phyloP scores from a whole-genome alignment of 179 eudicot genomes.

The Monotropa hypopitys region DNA sequence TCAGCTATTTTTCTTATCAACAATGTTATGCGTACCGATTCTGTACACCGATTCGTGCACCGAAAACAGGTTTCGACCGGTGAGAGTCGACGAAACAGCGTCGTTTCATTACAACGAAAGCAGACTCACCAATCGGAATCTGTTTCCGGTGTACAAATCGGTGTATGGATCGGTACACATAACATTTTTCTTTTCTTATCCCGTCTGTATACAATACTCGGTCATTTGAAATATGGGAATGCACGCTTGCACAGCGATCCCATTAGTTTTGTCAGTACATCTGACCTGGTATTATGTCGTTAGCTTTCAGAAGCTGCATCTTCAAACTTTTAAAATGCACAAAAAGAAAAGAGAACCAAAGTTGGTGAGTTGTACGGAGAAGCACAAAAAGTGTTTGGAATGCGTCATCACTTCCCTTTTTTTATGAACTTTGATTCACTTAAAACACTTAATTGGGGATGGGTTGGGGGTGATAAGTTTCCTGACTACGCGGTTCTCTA shows the following conservation, averaged over 20 bases:
- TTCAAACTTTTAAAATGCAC: not conserved
- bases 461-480: not conserved
- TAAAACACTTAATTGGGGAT: not conserved
- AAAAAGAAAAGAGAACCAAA: not conserved
- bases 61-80: no score
- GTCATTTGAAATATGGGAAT: not conserved
- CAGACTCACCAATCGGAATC: no score
- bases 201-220: not conserved
- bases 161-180: no score
- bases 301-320: not conserved
- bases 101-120: no score
- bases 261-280: not conserved
- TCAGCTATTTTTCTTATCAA: not conserved
- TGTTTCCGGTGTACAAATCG: no score
- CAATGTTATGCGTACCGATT: no score
- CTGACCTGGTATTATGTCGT: not conserved
- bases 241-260: not conserved
- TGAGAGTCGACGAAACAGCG: no score
- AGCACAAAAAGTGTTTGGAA: not conserved
- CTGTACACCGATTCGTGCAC: no score
- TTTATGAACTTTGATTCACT: not conserved
- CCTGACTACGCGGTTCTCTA: not conserved
- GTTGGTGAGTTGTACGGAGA: not conserved
- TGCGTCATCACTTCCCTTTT: not conserved
- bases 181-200: not conserved